These are phyloP conservation scores for Ulmus americana DNA, from an alignment of 331 rosid genomes.

Conservation along the genomic window DNA sequence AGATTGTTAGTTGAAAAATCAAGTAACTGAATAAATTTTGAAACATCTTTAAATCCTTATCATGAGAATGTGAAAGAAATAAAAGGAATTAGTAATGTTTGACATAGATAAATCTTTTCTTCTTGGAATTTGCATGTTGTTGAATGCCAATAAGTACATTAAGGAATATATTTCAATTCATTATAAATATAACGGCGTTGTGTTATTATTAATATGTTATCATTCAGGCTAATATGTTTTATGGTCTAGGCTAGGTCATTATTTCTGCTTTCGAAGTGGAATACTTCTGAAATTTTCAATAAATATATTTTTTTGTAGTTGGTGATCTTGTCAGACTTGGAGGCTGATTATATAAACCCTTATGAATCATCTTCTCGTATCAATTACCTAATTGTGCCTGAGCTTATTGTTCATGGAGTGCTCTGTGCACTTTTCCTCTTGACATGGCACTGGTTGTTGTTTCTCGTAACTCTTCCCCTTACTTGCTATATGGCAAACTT, in stretches of 20 bases:
- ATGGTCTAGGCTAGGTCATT: neutral
- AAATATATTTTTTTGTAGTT: conserved; percentile 35
- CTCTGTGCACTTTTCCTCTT: conserved; percentile 60
- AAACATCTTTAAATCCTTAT: too few species aligned
- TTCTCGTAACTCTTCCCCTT: conserved; percentile 64
- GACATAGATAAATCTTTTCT: neutral
- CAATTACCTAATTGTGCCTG: conserved; percentile 62
- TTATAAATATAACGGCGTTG: too few species aligned
- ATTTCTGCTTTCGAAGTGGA: neutral
- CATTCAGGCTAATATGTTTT: neutral
- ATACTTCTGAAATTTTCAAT: neutral
- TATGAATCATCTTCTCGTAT: conserved; percentile 76
- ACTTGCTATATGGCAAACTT: conserved; percentile 48
- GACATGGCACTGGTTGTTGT: conserved; percentile 88
- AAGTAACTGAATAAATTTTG: too few species aligned
- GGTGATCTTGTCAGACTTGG: conserved; percentile 81
- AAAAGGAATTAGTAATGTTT: neutral
- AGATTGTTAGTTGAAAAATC: too few species aligned
- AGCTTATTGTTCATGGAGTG: conserved; percentile 58
- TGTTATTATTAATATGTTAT: too few species aligned
- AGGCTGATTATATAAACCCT: conserved; percentile 76
- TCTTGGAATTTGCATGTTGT: neutral
- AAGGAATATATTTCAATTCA: too few species aligned
- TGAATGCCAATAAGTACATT: neutral
- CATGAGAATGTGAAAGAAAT: neutral